Evolutionary conservation across 2,329 filamentous ascomycete species (phyloP), one percentile per base, ranked within the genome.

Genomic region (Coleophoma crateriformis): DNA sequence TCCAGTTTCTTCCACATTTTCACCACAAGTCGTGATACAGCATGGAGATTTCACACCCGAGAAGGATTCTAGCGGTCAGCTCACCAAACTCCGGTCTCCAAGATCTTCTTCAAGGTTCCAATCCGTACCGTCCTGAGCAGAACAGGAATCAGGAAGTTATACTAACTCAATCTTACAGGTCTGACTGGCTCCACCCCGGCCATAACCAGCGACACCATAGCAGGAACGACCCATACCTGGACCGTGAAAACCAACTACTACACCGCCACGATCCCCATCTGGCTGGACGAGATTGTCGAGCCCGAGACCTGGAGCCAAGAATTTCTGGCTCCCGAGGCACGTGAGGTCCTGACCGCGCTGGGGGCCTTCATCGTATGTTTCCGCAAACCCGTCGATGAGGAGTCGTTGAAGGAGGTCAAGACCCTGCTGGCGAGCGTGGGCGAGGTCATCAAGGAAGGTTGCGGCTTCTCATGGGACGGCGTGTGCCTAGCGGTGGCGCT

Each of bases 391-490:
- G 50, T 62, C 7, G 54, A 61, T 52, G 53, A 58, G 17, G 33
- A 35, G 0, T 58, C 45, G 1, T 47, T 64, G 4, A 33, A 52
- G 15, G 49, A 54, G 2, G 50, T 67, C 1, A 62, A 69, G 32
- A 67, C 65, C 5, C 62, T 85, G 7, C 66, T 86, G 22, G 59
- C 66, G 17, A 68, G 77, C 11, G 75, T 85, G 0, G 78, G 76
- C 0, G 71, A 71, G 45, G 77, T 85, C 2, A 70, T 82, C 0
- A 72, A 71, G 50, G 67, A 81, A 2, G 80, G 79, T 0, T 70
- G 83, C 2, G 81, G 81, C 3, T 79, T 79, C 7, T 69, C 71
- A 2, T 87, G 83, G 83, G 83, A 86, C 50, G 84, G 83, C 1
- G 80, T 85, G 0, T 71, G 73, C 14, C 58, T 87, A 12, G 84